These are phyloP conservation scores for Debaryomyces castellii DNA, from an alignment of 805 yeast species.

Conservation along the genomic window DNA sequence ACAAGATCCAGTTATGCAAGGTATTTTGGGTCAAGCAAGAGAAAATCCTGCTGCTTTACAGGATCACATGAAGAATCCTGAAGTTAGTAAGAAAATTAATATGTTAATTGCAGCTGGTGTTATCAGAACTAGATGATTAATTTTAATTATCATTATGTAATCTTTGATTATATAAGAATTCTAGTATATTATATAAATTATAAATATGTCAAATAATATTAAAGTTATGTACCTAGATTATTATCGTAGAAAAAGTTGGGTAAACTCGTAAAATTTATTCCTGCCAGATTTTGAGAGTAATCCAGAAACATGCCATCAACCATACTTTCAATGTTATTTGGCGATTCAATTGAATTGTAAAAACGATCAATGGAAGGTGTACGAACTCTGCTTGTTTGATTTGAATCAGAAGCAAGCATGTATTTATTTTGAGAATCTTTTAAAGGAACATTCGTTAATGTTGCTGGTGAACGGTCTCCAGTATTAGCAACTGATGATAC, in stretches of 20 bases:
- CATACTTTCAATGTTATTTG: not conserved
- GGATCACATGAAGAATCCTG: constrained; percentile 98
- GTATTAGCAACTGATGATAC: not conserved
- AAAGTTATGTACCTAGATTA: constrained; percentile 22
- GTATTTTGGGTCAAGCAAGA: constrained; percentile 89
- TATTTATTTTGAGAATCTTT: not conserved
- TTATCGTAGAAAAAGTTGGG: constrained; percentile 43
- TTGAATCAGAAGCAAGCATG: not conserved
- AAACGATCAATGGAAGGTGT: not conserved
- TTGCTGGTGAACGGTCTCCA: not conserved
- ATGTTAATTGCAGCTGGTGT: constrained; percentile 95
- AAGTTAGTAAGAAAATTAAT: constrained; percentile 81
- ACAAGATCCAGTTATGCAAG: constrained; percentile 95
- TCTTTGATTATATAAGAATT: not conserved
- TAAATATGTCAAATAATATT: no score
- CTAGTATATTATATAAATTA: not conserved
- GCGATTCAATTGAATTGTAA: not conserved
- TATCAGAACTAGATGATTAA: constrained; percentile 67
- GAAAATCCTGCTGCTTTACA: constrained; percentile 94
- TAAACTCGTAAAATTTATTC: constrained; percentile 8
- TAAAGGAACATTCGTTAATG: not conserved
- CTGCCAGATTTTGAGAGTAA: not conserved
- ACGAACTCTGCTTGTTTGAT: not conserved
- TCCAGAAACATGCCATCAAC: not conserved
- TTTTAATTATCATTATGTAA: not conserved